Evolutionary conservation across 371 early-diverging fungal species (phyloP).

Genomic region (Smittium mucronatum): DNA sequence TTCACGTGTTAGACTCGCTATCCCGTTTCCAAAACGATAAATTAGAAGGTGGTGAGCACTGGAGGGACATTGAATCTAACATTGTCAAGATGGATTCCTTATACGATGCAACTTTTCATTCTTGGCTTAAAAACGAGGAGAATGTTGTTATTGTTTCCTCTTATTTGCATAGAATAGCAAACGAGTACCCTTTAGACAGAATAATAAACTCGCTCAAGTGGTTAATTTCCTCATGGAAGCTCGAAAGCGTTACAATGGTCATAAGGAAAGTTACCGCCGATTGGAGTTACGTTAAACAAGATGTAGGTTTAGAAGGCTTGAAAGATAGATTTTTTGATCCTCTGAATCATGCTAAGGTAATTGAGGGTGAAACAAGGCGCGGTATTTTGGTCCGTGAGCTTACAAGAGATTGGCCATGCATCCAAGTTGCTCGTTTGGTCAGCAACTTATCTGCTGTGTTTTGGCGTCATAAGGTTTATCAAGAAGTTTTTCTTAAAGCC

Average conservation of each 20-base stretch:
- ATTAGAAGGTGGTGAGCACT: conserved; percentile 15
- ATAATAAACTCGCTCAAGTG: conserved; percentile 55
- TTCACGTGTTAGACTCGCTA: background rate
- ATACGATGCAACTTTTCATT: conserved; percentile 57
- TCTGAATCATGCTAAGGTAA: conserved; percentile 16
- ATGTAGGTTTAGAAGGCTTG: conserved; percentile 12
- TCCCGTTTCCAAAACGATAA: background rate
- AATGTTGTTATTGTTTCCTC: conserved; percentile 53
- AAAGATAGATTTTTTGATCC: conserved; percentile 2
- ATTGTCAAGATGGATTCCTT: conserved; percentile 54
- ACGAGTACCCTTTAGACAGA: conserved; percentile 51
- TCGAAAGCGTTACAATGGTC: conserved; percentile 46
- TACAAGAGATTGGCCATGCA: conserved; percentile 34
- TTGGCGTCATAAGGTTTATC: conserved; percentile 33
- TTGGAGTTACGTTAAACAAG: conserved; percentile 38
- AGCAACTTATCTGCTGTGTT: conserved; percentile 27
- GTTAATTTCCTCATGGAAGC: conserved; percentile 55
- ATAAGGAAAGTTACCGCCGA: conserved; percentile 50
- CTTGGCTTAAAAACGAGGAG: conserved; percentile 57
- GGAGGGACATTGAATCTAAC: conserved; percentile 51
- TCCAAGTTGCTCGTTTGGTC: conserved; percentile 33
- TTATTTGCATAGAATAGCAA: conserved; percentile 55
- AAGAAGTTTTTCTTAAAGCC: conserved; percentile 48
- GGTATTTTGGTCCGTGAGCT: conserved; percentile 32
- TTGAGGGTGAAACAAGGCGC: conserved; percentile 29